Conservation (phyloP, 371 early-diverging fungal species). For the Apophysomyces ossiformis region DNA sequence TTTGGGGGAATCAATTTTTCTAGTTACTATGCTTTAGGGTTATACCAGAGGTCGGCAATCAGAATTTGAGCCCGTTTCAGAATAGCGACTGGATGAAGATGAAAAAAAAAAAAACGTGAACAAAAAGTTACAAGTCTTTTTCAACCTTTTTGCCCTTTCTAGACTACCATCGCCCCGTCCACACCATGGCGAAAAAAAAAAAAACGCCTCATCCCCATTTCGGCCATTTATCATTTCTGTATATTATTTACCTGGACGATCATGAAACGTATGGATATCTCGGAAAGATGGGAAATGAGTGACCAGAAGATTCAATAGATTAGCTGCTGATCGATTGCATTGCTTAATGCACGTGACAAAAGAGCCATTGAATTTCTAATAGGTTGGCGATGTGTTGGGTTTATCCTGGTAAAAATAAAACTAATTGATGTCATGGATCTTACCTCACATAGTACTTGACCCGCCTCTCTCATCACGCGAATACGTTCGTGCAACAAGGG, state of each 20-base stretch:
- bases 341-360: slow-evolving; percentile 66
- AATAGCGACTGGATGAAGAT: slow-evolving; percentile 54
- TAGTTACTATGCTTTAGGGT: neutral
- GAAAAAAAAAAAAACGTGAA: neutral
- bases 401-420: neutral
- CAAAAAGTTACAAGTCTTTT: neutral
- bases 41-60: slow-evolving; percentile 83
- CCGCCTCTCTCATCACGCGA: slow-evolving; percentile 71
- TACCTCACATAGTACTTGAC: slow-evolving; percentile 67
- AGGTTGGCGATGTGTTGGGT: neutral
- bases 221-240: neutral
- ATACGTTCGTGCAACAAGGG: slow-evolving; percentile 71
- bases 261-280: slow-evolving; percentile 68
- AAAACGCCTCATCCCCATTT: no score
- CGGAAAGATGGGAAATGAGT: slow-evolving; percentile 74
- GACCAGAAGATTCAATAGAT: slow-evolving; percentile 63
- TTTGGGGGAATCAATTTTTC: neutral
- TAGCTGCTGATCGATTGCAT: slow-evolving; percentile 59
- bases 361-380: slow-evolving; percentile 68
- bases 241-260: slow-evolving; percentile 53
- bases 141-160: no score
- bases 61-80: slow-evolving; percentile 90
- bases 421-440: neutral
- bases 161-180: no score
- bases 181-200: no score